Evolutionary conservation across 23 red algal species (phyloP), one percentile per base, ranked within the genome.

Genomic region (Gracilaria gracilis): DNA sequence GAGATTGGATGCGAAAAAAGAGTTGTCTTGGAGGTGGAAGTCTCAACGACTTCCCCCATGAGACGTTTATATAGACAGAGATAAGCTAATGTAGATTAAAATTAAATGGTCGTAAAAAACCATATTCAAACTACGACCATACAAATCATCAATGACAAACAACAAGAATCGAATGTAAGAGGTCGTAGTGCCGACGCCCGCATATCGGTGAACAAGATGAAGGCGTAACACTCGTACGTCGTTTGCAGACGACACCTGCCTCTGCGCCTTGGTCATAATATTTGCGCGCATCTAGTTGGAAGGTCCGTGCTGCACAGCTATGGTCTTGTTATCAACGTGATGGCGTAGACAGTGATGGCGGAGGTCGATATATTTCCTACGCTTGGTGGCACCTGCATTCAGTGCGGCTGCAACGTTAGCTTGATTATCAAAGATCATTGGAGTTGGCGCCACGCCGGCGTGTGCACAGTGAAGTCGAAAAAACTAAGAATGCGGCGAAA

Each of bases 321-420:
- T 4, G 11, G 42, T 4, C 5, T 46, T 70, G 35, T 70, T 70
- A 17, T 35, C 4, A 35, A 70, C 28, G 74, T 54, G 74, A 23
- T 79, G 74, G 1, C 46, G 42, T 9, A 79, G 27, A 79, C 4
- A 79, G 50, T 79, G 74, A 57, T 79, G 74, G 12, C 27, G 74
- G 39, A 79, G 74, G 39, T 79, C 74, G 12, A 79, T 79, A 38
- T 54, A 79, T 28, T 79, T 79, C 37, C 74, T 23, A 4, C 74
- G 74, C 51, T 79, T 79, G 34, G 37, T 49, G 50, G 42, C 46
- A 27, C 74, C 42, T 50, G 2, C 2, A 6, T 79, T 47, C 5
- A 29, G 42, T 4, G 34, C 39, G 34, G 23, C 28, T 3, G 31
- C 46, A 12, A 51, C 51, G 11, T 40, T 38, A 7, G 74, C 74